phyloP scores from a whole-genome alignment of 495 filamentous ascomycete genomes.

The Polyplosphaeria fusca region DNA sequence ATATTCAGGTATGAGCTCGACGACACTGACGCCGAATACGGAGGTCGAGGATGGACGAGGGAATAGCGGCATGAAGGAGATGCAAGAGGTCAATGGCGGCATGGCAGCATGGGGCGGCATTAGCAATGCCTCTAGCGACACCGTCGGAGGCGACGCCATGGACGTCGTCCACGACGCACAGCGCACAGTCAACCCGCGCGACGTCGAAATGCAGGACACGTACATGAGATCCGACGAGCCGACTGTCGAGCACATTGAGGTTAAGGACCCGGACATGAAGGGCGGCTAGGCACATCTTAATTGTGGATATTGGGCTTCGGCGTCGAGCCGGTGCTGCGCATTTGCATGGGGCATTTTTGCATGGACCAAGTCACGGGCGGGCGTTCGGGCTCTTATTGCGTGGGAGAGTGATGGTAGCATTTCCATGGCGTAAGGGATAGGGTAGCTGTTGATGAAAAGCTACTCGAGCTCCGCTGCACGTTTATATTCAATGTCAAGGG shows the following conservation, averaged over 20 bases:
- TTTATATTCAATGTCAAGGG: no score
- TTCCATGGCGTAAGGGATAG: no score
- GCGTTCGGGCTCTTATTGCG: no score
- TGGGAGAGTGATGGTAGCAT: no score
- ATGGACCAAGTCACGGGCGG: no score
- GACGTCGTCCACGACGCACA: background rate
- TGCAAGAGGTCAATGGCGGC: slow-evolving; percentile 21
- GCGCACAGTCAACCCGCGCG: background rate
- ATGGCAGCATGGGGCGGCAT: slow-evolving; percentile 8
- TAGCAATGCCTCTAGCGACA: slow-evolving; percentile 7
- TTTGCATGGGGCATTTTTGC: no score
- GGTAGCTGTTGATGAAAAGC: no score
- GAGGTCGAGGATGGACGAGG: slow-evolving; percentile 13
- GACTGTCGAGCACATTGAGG: slow-evolving; percentile 19
- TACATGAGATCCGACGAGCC: slow-evolving; percentile 5
- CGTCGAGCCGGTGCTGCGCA: no score
- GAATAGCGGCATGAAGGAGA: slow-evolving; percentile 9
- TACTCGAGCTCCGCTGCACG: no score
- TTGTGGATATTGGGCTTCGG: no score
- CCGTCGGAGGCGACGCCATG: slow-evolving; percentile 11
- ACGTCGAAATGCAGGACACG: slow-evolving; percentile 23
- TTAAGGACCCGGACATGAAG: slow-evolving; percentile 5
- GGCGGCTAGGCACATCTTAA: no score
- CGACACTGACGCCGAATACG: slow-evolving; percentile 30
- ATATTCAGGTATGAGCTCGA: slow-evolving; percentile 11